Base-by-base conservation (phyloP, 2,329 filamentous ascomycete species). In the Epichloe scottii region DNA sequence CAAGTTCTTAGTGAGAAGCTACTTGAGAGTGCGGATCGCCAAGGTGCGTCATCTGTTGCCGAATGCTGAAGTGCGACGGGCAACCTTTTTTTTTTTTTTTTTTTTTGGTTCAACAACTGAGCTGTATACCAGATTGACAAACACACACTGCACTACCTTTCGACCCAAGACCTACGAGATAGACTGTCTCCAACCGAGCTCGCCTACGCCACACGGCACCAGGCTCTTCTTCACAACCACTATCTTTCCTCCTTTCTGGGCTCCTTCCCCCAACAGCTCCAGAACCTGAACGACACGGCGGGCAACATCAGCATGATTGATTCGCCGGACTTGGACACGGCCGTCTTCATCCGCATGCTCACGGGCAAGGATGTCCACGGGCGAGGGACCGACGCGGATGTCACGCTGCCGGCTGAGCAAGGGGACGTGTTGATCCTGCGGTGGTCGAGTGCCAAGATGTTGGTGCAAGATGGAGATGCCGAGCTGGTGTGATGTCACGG, bases 241-340 rank as follows among this genome's bases (percentile, higher is more conserved):
- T 97, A 95, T 68, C 75, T 86, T 5, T 78, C 84, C 1, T 91
- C 87, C 1, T 98, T 98, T 62, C 75, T 98, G 15, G 77, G 76
- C 0, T 81, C 85, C 12, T 96, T 98, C 60, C 93, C 93, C 0
- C 70, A 79, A 14, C 75, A 80, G 44, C 68, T 98, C 59, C 85
- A 91, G 66, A 83, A 89, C 58, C 72, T 98, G 50, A 94, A 97
- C 68, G 93, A 98, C 70, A 87, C 86, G 14, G 83, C 86, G 0
- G 91, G 89, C 33, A 90, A 90, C 10, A 84, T 91, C 51, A 89
- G 80, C 69, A 98, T 98, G 93, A 81, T 97, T 33, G 89, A 95
- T 62, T 75, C 79, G 2, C 93, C 93, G 0, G 93, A 97, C 64
- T 70, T 82, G 46, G 86, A 93, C 54, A 76, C 79, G 2, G 89